phyloP scores from a whole-genome alignment of 2,329 filamentous ascomycete species.

The Venturia effusa region DNA sequence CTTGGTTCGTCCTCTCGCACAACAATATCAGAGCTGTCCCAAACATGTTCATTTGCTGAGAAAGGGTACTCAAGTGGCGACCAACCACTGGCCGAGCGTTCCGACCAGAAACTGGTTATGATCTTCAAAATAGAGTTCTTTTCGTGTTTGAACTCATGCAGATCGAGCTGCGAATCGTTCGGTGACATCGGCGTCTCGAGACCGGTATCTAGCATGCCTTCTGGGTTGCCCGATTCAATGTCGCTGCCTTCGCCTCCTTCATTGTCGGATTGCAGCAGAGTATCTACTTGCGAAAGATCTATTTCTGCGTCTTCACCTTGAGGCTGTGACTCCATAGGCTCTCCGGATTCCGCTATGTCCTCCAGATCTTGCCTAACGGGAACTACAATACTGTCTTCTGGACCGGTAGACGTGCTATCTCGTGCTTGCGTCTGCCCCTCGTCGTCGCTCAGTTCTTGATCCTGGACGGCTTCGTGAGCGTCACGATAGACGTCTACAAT shows the following conservation, averaged over 20 bases:
- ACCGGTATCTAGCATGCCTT: conserved; percentile 36
- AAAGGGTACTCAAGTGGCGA: conserved; percentile 84
- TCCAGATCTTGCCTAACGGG: background rate
- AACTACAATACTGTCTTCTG: conserved; percentile 15
- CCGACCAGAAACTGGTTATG: conserved; percentile 95
- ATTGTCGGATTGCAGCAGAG: conserved; percentile 15
- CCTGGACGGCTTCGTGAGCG: conserved; percentile 83
- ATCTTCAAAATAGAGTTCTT: conserved; percentile 91
- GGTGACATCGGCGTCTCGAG: conserved; percentile 38
- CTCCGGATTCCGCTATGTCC: background rate
- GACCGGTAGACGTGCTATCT: conserved; percentile 19
- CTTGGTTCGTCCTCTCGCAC: conserved; percentile 96
- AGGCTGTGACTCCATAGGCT: background rate
- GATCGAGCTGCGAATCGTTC: conserved; percentile 44
- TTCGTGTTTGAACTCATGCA: conserved; percentile 77
- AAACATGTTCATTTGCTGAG: conserved; percentile 74
- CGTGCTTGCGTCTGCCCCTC: conserved; percentile 31
- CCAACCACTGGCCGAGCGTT: conserved; percentile 93
- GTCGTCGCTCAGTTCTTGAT: conserved; percentile 58
- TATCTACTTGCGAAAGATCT: conserved; percentile 7
- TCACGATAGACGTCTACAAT: conserved; percentile 94
- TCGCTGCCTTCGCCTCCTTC: conserved; percentile 46
- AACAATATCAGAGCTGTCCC: conserved; percentile 93
- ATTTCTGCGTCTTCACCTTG: background rate
- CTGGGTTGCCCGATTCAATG: conserved; percentile 55